phyloP scores from a whole-genome alignment of 2,329 filamentous ascomycete genomes.

The Ramularia collo-cygni region DNA sequence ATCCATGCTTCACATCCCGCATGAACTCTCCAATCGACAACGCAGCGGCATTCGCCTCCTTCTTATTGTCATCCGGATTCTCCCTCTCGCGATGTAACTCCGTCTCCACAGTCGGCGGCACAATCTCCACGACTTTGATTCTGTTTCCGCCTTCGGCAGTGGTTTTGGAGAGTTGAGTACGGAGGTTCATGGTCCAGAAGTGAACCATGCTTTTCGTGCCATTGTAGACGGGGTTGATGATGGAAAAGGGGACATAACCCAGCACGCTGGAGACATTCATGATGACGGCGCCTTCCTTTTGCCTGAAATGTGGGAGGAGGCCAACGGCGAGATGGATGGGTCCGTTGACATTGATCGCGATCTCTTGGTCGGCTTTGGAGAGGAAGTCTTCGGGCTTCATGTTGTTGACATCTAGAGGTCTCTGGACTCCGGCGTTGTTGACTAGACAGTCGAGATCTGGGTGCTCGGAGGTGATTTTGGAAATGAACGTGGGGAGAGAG shows the following conservation, averaged over 20 bases:
- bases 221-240: slow-evolving; percentile 54
- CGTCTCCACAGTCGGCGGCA: slow-evolving; percentile 49
- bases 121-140: slow-evolving; percentile 50
- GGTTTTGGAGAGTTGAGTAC: slow-evolving; percentile 45
- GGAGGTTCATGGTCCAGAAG: slow-evolving; percentile 50
- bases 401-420: slow-evolving; percentile 43
- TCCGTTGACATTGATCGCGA: slow-evolving; percentile 52
- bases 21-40: slow-evolving; percentile 51
- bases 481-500: slow-evolving; percentile 40
- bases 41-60: slow-evolving; percentile 43
- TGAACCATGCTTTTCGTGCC: slow-evolving; percentile 54
- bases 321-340: slow-evolving; percentile 50
- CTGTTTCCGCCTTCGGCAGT: slow-evolving; percentile 33
- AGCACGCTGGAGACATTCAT: slow-evolving; percentile 51
- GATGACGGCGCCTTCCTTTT: slow-evolving; percentile 37
- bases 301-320: slow-evolving; percentile 46
- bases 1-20: slow-evolving; percentile 38
- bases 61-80: slow-evolving; percentile 54
- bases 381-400: slow-evolving; percentile 37
- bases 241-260: slow-evolving; percentile 46
- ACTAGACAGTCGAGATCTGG: slow-evolving; percentile 52
- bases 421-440: slow-evolving; percentile 55
- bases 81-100: slow-evolving; percentile 50
- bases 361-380: slow-evolving; percentile 48
- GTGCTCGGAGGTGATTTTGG: slow-evolving; percentile 42